Evolutionary conservation across 2,329 filamentous ascomycete genomes (phyloP), one percentile per base, ranked within the genome.

Genomic region (Penicillium sp.): DNA sequence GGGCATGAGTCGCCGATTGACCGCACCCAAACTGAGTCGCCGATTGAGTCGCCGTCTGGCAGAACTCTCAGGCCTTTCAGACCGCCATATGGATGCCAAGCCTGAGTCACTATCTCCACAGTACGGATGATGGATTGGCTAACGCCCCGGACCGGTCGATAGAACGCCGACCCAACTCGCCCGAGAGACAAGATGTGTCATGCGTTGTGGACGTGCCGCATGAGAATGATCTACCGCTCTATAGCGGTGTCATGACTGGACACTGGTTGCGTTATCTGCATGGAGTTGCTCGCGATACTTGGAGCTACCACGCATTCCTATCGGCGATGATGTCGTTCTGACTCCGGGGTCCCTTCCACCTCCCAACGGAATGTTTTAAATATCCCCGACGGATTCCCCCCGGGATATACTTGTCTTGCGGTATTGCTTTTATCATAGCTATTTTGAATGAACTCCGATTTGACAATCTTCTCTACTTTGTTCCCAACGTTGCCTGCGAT

Each of bases 181-280:
- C 29, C 36, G 38, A 48, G 31, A 50, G 35, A 19, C 33, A 39
- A 37, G 14, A 31, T 48, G 33, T 41, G 52, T 46, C 49, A 53
- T 33, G 13, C 18, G 31, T 29, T 25, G 19, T 30, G 37, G 30
- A 5, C 18, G 35, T 35, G 18, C 30, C 25, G 22, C 18, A 16
- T 18, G 44, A 41, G 35, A 34, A 28, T 31, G 22, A 37, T 34
- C 28, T 34, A 34, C 38, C 48, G 37, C 25, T n/a, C 39, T 34
- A 46, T 51, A 31, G 56, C 52, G 55, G 51, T 29, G 14, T 35
- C 50, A 54, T 46, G 57, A 59, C 53, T 61, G 57, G 58, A 49
- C 25, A 19, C 18, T 52, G 57, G 50, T 61, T 57, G 57, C 57
- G 58, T 60, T 61, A 60, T 61, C 57, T 57, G 54, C 50, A 49